Evolutionary conservation across 371 early-diverging fungal species (phyloP).

Genomic region (Lichtheimia ramosa): DNA sequence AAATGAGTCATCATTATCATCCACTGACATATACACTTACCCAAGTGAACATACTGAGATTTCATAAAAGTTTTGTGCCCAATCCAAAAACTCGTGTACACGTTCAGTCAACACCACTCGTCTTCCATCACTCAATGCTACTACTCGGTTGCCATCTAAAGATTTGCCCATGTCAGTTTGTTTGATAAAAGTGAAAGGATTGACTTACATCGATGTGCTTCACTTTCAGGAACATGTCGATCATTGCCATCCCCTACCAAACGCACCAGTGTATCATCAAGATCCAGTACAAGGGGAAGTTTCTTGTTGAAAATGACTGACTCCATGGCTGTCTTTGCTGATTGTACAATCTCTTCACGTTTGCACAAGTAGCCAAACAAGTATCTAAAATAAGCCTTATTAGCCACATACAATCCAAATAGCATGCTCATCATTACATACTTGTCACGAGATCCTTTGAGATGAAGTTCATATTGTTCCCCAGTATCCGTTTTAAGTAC

Average conservation of each 20-base stretch:
- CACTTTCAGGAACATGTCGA: slow-evolving; percentile 67
- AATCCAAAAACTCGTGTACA: slow-evolving; percentile 76
- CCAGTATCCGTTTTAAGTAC: slow-evolving; percentile 48
- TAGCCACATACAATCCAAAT: not conserved
- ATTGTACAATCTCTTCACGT: slow-evolving; percentile 53
- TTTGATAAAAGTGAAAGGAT: not conserved
- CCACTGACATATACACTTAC: slow-evolving; percentile 23
- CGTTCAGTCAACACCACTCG: slow-evolving; percentile 69
- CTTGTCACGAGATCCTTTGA: slow-evolving; percentile 68
- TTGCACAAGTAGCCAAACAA: slow-evolving; percentile 72
- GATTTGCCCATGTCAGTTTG: not conserved
- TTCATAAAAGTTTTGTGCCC: slow-evolving; percentile 70
- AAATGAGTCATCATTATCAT: not conserved
- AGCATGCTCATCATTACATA: slow-evolving; percentile 23
- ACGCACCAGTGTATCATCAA: slow-evolving; percentile 81
- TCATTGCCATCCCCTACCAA: slow-evolving; percentile 67
- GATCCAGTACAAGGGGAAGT: slow-evolving; percentile 75
- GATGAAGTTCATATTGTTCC: slow-evolving; percentile 70
- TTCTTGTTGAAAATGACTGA: slow-evolving; percentile 44
- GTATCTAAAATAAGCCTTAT: slow-evolving; percentile 14
- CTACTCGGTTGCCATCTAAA: slow-evolving; percentile 63
- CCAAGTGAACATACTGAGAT: slow-evolving; percentile 81
- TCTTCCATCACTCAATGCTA: slow-evolving; percentile 62
- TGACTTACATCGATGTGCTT: slow-evolving; percentile 39
- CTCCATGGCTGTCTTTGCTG: slow-evolving; percentile 53